Conservation (phyloP, 192 early-diverging fungal species). For the Podila epicladia region DNA sequence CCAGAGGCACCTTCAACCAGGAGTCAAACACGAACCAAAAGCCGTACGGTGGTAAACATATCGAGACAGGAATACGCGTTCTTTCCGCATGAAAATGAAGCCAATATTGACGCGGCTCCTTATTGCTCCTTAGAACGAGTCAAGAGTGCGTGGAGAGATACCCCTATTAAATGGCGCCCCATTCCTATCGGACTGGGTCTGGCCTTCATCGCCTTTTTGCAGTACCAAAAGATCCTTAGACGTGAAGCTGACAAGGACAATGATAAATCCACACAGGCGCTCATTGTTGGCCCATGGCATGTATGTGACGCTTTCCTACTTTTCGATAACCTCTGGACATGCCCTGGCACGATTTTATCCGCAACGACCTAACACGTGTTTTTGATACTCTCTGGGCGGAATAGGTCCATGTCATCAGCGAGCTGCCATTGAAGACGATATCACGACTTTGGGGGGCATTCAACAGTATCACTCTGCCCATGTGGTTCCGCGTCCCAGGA, state of each 20-base stretch:
- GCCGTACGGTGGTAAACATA: conserved; percentile 17
- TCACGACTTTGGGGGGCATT: conserved; percentile 93
- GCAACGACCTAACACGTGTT: too few relatives aligned
- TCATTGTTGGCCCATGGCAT: conserved; percentile 88
- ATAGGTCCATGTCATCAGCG: conserved; percentile 85
- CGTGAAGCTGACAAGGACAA: conserved; percentile 49
- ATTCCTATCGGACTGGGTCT: conserved; percentile 82
- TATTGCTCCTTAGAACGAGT: conserved; percentile 32
- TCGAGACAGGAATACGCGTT: too few relatives aligned
- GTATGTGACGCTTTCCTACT: conserved; percentile 8
- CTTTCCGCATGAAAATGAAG: too few relatives aligned
- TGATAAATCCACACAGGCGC: conserved; percentile 54
- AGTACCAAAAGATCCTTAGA: conserved; percentile 63
- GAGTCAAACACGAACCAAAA: conserved; percentile 6
- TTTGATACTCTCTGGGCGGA: background rate
- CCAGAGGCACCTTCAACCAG: conserved; percentile 16
- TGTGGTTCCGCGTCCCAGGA: conserved; percentile 74
- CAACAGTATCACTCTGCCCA: conserved; percentile 86
- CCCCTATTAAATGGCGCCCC: conserved; percentile 70
- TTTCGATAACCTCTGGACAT: too few relatives aligned
- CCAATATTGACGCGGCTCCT: too few relatives aligned
- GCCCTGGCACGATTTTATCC: too few relatives aligned
- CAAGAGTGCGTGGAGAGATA: conserved; percentile 58
- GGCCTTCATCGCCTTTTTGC: conserved; percentile 74
- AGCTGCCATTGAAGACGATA: conserved; percentile 88